These are phyloP conservation scores for Euptelea pleiosperma DNA, from an alignment of 164 flowering plant species.

Conservation along the genomic window DNA sequence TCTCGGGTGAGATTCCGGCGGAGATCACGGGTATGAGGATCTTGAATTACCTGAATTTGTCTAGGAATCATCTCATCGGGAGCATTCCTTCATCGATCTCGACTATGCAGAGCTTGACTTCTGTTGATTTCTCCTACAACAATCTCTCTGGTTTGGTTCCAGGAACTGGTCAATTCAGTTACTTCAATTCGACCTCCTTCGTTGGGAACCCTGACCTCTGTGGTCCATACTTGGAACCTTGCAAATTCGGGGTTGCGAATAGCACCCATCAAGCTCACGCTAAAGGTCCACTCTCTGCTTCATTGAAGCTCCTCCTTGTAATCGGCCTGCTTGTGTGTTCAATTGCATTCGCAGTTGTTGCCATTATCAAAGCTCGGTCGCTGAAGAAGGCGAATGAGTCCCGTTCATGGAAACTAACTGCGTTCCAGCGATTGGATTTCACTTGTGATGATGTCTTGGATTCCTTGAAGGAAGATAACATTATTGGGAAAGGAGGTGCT, in stretches of 20 bases:
- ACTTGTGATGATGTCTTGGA: constrained; percentile 85
- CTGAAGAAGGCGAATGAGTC: constrained; percentile 71
- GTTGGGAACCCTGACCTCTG: constrained; percentile 88
- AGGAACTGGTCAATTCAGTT: constrained; percentile 89
- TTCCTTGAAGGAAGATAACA: constrained; percentile 87
- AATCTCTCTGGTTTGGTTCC: constrained; percentile 91
- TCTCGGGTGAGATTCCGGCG: constrained; percentile 73
- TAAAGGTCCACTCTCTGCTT: constrained; percentile 67
- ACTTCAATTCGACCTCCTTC: constrained; percentile 87
- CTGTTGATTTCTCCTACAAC: constrained; percentile 90
- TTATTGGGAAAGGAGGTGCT: constrained; percentile 98
- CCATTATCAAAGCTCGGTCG: constrained; percentile 83
- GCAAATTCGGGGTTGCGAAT: constrained; percentile 54
- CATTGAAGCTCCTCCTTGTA: constrained; percentile 85
- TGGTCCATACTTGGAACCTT: constrained; percentile 84
- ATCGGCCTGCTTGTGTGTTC: constrained; percentile 86
- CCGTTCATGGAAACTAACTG: constrained; percentile 91
- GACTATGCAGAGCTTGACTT: constrained; percentile 87
- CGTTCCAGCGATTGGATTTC: constrained; percentile 92
- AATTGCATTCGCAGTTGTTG: constrained; percentile 83
- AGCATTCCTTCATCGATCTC: constrained; percentile 68
- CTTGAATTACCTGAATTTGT: constrained; percentile 78
- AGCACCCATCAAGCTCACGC: constrained; percentile 41
- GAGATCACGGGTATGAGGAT: constrained; percentile 79
- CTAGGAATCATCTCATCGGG: constrained; percentile 77